phyloP scores from a whole-genome alignment of 441 rosid species.

The Euphorbia neoarborescens region DNA sequence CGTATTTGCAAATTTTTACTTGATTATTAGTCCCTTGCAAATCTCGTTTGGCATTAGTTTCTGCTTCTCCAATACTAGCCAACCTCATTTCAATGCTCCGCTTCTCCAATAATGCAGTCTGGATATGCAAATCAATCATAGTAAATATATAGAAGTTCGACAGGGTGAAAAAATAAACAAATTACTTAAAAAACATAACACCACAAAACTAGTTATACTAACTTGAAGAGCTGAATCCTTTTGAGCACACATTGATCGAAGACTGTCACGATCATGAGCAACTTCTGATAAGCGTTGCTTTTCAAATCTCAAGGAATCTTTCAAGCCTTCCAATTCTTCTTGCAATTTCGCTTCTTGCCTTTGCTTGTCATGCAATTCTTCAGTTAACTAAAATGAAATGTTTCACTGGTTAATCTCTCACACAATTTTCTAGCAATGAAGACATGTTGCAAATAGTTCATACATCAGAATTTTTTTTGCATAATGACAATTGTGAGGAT shows the following conservation, averaged over 20 bases:
- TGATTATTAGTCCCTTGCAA: slow-evolving; percentile 35
- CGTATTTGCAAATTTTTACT: slow-evolving; percentile 30
- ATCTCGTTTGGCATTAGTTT: slow-evolving; percentile 40
- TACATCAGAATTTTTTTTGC: not conserved
- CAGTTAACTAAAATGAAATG: slow-evolving; percentile 45
- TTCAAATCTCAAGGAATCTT: slow-evolving; percentile 53
- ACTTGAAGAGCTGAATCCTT: slow-evolving; percentile 64
- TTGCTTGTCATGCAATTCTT: slow-evolving; percentile 65
- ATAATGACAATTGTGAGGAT: not conserved
- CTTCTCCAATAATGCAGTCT: slow-evolving; percentile 60
- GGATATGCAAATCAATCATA: slow-evolving; percentile 16
- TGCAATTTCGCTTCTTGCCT: slow-evolving; percentile 47
- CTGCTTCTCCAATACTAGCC: slow-evolving; percentile 36
- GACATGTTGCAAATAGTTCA: not conserved
- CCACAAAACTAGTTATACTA: slow-evolving; percentile 25
- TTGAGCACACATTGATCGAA: slow-evolving; percentile 48
- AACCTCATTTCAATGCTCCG: slow-evolving; percentile 50
- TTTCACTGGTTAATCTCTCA: slow-evolving; percentile 15
- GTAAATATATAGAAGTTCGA: not conserved
- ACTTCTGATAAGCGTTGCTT: slow-evolving; percentile 50
- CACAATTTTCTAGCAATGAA: slow-evolving; percentile 2
- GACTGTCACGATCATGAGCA: slow-evolving; percentile 47
- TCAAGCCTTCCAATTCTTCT: slow-evolving; percentile 57
- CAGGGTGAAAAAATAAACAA: too few species aligned
- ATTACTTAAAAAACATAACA: not conserved